These are phyloP conservation scores for Verticillium longisporum DNA, from an alignment of 2,329 filamentous ascomycete species.

Conservation along the genomic window DNA sequence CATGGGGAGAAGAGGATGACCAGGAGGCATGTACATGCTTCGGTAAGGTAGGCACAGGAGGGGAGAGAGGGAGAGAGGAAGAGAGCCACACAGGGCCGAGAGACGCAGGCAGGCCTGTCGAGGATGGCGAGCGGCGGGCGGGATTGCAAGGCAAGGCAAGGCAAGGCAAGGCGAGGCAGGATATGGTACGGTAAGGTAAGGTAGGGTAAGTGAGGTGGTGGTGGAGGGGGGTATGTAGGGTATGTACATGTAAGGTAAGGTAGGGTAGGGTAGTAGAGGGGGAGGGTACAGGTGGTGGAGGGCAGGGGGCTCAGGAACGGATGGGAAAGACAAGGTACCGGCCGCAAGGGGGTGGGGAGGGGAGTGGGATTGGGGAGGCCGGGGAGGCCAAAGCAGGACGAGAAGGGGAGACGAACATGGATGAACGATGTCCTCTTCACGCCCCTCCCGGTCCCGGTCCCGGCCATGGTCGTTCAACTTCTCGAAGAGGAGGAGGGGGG, in stretches of 20 bases:
- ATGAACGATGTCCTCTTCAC: background rate
- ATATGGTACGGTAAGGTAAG: background rate
- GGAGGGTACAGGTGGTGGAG: background rate
- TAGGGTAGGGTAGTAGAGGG: too few relatives aligned
- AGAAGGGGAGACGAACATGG: background rate
- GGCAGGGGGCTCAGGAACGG: background rate
- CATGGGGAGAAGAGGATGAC: slow-evolving; percentile 4
- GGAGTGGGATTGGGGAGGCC: slow-evolving; percentile 2
- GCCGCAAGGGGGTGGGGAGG: background rate
- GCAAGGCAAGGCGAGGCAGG: background rate
- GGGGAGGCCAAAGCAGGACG: slow-evolving; percentile 2
- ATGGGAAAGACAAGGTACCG: slow-evolving; percentile 2
- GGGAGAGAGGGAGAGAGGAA: background rate
- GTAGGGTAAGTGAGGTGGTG: background rate
- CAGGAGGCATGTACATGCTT: slow-evolving; percentile 3
- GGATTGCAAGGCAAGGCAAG: slow-evolving; percentile 1
- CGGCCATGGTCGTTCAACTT: background rate
- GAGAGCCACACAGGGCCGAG: slow-evolving; percentile 6
- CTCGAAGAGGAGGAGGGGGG: background rate
- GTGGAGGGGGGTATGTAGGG: background rate
- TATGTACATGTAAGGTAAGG: too few relatives aligned
- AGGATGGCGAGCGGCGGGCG: background rate
- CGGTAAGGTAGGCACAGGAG: slow-evolving; percentile 5
- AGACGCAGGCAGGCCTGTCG: slow-evolving; percentile 5
- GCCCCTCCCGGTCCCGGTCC: background rate